These are phyloP conservation scores for Colletotrichum coccodes DNA, from an alignment of 2,329 filamentous ascomycete species.

Conservation along the genomic window DNA sequence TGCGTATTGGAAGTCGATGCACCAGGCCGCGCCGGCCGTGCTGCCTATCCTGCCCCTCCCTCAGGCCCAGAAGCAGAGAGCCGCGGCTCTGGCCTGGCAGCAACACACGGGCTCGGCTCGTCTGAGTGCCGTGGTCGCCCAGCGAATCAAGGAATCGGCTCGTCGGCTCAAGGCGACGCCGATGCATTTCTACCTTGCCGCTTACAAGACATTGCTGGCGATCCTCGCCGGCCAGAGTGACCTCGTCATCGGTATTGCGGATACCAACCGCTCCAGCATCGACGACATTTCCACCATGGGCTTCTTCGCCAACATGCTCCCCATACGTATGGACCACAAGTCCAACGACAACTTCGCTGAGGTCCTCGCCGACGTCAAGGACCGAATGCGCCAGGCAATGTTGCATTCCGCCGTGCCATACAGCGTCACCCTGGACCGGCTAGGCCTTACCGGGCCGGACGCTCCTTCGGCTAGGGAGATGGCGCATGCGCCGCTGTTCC, in stretches of 20 bases:
- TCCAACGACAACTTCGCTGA: background rate
- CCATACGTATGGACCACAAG: too few relatives aligned
- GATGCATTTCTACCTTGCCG: constrained; percentile 59
- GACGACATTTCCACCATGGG: constrained; percentile 51
- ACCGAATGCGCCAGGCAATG: background rate
- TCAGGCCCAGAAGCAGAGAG: background rate
- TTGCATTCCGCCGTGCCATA: too few relatives aligned
- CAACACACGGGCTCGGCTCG: background rate
- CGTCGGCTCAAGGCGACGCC: constrained; percentile 26
- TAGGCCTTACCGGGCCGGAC: background rate
- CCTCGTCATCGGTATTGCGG: constrained; percentile 57
- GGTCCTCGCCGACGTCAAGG: background rate
- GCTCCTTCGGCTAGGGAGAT: background rate
- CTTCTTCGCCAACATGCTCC: constrained; percentile 58
- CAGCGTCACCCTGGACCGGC: background rate
- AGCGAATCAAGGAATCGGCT: constrained; percentile 1
- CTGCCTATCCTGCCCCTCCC: background rate
- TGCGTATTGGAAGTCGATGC: constrained; percentile 33
- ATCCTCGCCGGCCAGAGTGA: constrained; percentile 37
- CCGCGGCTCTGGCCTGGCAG: background rate
- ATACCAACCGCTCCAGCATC: constrained; percentile 54
- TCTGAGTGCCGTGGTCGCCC: background rate
- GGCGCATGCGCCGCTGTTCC: background rate
- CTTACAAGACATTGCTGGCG: constrained; percentile 35
- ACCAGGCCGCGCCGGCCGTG: background rate